These are phyloP conservation scores for Onygena corvina DNA, from an alignment of 2,329 filamentous ascomycete genomes.

Conservation along the genomic window DNA sequence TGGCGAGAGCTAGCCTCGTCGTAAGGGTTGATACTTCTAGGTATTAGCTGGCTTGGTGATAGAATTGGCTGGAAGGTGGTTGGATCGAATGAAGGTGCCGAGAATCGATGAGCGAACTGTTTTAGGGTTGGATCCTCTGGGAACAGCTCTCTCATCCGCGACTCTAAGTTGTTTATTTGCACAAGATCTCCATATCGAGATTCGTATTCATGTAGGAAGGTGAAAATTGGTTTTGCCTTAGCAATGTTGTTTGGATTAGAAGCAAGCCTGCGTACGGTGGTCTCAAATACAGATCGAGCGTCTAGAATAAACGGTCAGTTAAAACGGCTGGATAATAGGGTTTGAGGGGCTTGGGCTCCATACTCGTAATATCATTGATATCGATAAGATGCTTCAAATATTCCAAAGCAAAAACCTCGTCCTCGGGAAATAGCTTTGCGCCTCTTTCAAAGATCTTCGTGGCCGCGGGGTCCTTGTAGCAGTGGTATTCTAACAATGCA, in stretches of 20 bases:
- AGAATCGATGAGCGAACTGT: conserved; percentile 66
- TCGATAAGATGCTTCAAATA: conserved; percentile 91
- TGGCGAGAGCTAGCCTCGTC: conserved; percentile 21
- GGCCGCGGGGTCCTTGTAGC: conserved; percentile 86
- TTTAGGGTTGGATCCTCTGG: conserved; percentile 68
- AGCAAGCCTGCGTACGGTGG: conserved; percentile 70
- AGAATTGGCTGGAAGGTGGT: conserved; percentile 70
- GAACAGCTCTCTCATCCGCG: conserved; percentile 86
- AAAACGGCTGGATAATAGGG: neutral
- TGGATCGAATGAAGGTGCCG: conserved; percentile 64
- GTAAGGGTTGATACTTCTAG: conserved; percentile 24
- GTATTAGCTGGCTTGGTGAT: conserved; percentile 67
- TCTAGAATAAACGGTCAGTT: conserved; percentile 41
- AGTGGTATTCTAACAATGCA: conserved; percentile 85
- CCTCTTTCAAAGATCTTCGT: conserved; percentile 94
- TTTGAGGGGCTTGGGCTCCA: conserved; percentile 29
- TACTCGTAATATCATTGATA: conserved; percentile 86
- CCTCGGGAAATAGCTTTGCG: conserved; percentile 82
- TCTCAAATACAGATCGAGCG: conserved; percentile 91
- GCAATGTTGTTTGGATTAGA: conserved; percentile 60
- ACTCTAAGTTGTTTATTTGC: conserved; percentile 82
- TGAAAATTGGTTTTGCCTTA: conserved; percentile 74
- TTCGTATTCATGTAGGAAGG: conserved; percentile 91
- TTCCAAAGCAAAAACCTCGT: conserved; percentile 85
- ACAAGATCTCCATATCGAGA: conserved; percentile 85